Evolutionary conservation across 1,284 basidiomycete species (phyloP), one percentile per base, ranked within the genome.

Genomic region (Moesziomyces sp.): DNA sequence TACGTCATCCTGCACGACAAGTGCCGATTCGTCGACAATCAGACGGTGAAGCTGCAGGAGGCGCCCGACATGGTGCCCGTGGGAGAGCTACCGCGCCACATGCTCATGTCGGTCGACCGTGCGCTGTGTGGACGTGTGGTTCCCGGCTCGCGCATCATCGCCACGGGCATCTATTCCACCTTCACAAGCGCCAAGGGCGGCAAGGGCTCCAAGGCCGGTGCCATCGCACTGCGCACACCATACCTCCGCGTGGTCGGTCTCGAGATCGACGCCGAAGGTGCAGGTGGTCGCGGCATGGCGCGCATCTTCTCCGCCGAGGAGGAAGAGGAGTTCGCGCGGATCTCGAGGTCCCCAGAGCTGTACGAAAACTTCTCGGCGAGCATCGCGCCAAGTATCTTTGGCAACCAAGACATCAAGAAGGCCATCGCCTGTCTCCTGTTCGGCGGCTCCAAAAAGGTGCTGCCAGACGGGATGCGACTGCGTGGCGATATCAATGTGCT

Each of bases 41-140:
- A 99, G 85, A 93, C 90, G 8, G 88, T 99, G 79, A 99, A 99
- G 85, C 88, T 99, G 16, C 97, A 99, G 85, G 97, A 99, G 86
- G 95, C 96, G 8, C 97, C 97, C 0, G 97, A 99, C 84, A 97
- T 98, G 94, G 97, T 99, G 0, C 97, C 97, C 3, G 94, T 99
- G 23, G 97, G 97, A 87, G 97, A 99, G 83, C 87, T 99, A 48
- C 97, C 97, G 5, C 87, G 95, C 45, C 97, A 99, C 85, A 94
- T 99, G 88, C 89, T 97, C 57, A 87, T 99, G 26, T 95, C 93
- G 40, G 91, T 90, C 13, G 97, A 99, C 85, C 77, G 83, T n/a
- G 75, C 80, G 11, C 73, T 84, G 14, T 81, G 79, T 45, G 81
- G 79, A 19, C 71, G 82, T 24, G 81, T 84, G 2, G 93, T 98